Percentiles rank a stretch among this genome's conserved stretches.
phyloP scores from a whole-genome alignment of 495 filamentous ascomycete genomes.

The Immersiella caudata region DNA sequence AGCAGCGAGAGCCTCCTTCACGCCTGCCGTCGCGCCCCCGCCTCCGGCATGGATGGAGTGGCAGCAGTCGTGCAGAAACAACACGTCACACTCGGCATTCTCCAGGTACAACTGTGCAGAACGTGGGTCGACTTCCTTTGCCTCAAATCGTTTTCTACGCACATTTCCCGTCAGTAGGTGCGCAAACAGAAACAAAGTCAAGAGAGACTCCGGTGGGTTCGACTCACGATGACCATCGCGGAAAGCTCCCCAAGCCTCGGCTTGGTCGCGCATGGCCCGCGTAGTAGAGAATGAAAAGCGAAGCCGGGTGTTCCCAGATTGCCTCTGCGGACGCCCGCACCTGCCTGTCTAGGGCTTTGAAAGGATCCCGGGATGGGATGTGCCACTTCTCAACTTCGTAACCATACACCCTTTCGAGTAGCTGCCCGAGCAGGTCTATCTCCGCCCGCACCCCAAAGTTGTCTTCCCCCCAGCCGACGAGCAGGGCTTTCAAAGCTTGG shows the following conservation, averaged over 20 bases:
- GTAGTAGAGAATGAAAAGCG: slow-evolving; percentile 17
- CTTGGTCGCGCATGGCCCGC: slow-evolving; percentile 13
- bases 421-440: slow-evolving; percentile 3
- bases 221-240: slow-evolving; percentile 13
- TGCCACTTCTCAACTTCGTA: neutral
- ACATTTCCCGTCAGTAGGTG: too few species aligned
- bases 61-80: slow-evolving; percentile 24
- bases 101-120: slow-evolving; percentile 14
- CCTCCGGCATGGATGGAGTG: slow-evolving; percentile 20
- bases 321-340: neutral
- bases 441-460: slow-evolving; percentile 13
- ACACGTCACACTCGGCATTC: slow-evolving; percentile 10
- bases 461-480: slow-evolving; percentile 17
- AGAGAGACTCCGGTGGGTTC: too few species aligned
- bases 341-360: neutral
- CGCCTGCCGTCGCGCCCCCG: neutral
- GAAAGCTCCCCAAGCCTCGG: neutral
- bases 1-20: slow-evolving; percentile 18
- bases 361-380: neutral
- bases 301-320: neutral
- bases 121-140: slow-evolving; percentile 3
- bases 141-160: too few species aligned
- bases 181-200: too few species aligned
- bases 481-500: neutral
- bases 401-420: neutral